Evolutionary conservation across 148 eudicot genomes (phyloP).

Genomic region (Amaranthus palmeri): DNA sequence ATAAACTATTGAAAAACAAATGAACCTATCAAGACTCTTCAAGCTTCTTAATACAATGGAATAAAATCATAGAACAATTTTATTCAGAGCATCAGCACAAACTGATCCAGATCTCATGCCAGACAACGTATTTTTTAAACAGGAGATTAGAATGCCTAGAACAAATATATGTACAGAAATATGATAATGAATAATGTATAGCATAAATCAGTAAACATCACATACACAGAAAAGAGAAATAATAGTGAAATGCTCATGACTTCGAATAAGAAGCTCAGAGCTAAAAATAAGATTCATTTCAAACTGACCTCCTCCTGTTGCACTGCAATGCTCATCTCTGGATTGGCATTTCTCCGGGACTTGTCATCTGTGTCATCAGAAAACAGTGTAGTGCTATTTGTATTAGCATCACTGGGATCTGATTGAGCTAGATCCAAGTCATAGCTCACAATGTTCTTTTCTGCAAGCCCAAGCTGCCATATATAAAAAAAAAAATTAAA

Average conservation of each 20-base stretch:
- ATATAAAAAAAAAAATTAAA: conserved; percentile 15
- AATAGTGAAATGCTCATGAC: not conserved
- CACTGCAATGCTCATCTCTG: conserved; percentile 44
- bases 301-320: conserved; percentile 65
- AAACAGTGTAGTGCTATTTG: conserved; percentile 86
- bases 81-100: not conserved
- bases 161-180: not conserved
- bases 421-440: conserved; percentile 70
- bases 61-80: no score
- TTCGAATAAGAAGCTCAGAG: not conserved
- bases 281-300: not conserved
- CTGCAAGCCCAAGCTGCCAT: conserved; percentile 88
- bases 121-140: not conserved
- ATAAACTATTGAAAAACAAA: no score
- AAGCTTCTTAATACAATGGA: no score
- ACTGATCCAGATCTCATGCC: not conserved
- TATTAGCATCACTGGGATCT: conserved; percentile 92
- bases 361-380: conserved; percentile 97
- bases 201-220: not conserved
- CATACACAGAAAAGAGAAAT: not conserved
- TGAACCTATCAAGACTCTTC: no score
- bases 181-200: not conserved
- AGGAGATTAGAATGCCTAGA: no score
- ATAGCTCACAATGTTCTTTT: conserved; percentile 73
- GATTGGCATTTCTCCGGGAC: conserved; percentile 59